Percentiles rank a stretch among this genome's conserved stretches.
phyloP scores from a whole-genome alignment of 805 yeast genomes.

The Hanseniaspora lachancei region DNA sequence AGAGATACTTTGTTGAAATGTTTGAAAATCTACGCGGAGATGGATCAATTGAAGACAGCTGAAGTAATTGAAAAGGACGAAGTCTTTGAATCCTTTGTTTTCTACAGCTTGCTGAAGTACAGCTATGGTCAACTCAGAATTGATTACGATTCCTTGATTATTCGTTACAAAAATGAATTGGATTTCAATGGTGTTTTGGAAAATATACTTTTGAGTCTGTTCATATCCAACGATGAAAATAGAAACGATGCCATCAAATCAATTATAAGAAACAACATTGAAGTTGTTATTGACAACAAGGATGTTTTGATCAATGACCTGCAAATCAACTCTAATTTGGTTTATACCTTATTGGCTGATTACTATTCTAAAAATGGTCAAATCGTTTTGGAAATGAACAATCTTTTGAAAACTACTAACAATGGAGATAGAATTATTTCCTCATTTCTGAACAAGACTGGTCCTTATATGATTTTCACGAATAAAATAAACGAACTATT shows the following conservation, averaged over 20 bases:
- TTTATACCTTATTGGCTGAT: neutral
- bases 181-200: constrained; percentile 25
- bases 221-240: constrained; percentile 26
- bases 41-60: neutral
- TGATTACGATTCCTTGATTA: neutral
- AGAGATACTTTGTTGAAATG: neutral
- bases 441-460: constrained; percentile 44
- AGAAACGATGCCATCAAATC: constrained; percentile 23
- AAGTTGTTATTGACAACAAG: neutral
- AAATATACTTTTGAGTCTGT: constrained; percentile 36
- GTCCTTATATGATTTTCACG: constrained; percentile 52
- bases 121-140: neutral
- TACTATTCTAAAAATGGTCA: constrained; percentile 30
- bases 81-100: neutral
- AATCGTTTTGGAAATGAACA: constrained; percentile 45
- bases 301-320: neutral
- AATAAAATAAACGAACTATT: constrained; percentile 31
- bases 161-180: neutral
- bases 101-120: neutral
- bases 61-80: neutral
- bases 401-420: constrained; percentile 47
- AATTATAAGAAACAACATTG: constrained; percentile 19
- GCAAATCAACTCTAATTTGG: neutral
- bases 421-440: constrained; percentile 50
- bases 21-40: neutral